Base-by-base conservation (phyloP, 352 stramenopile genomes). In the Phytophthora cryptogea region DNA sequence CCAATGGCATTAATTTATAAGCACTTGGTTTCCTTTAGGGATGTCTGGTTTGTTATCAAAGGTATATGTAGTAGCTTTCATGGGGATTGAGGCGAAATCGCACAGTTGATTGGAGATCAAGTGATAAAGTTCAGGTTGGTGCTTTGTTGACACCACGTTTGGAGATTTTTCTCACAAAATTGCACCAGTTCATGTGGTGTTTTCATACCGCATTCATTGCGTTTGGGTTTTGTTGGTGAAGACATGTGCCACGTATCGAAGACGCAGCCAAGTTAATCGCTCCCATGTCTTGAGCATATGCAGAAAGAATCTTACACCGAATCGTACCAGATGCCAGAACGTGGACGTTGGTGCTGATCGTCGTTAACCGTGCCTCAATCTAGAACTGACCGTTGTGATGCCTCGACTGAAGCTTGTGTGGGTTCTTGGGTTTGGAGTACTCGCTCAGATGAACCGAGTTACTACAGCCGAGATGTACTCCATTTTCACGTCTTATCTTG, bases 1-100 rank as follows among this genome's bases (percentile, higher is more conserved):
- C 23, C n/a, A 46, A 20, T 26, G 10, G 13, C 5, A 37, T 16
- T 61, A 61, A 66, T 49, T 66, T 66, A 66, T 61, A 48, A 59
- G 26, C 39, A 8, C 27, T 3, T 16, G 14, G 32, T 41, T n/a
- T 10, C 14, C 10, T 6, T 27, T 26, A n/a, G 1, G n/a, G 4
- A 26, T 13, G 23, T 14, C 5, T 5, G 10, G n/a, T 27, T n/a
- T 16, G 20, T 45, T 17, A 2, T 45, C 39, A 45, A 45, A 23
- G 20, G n/a, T n/a, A n/a, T n/a, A n/a, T n/a, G n/a, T 23, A 23
- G 20, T 23, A 3, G 20, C 20, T 23, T 23, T 23, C n/a, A n/a
- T 23, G 20, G 1, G 20, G 20, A 23, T 23, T 23, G 1, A 23
- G 20, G 2, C 20, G 20, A 23, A 3, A 23, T 23, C 20, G 20